Conservation (phyloP, 306 rosid genomes). For the Glycine latifolia region DNA sequence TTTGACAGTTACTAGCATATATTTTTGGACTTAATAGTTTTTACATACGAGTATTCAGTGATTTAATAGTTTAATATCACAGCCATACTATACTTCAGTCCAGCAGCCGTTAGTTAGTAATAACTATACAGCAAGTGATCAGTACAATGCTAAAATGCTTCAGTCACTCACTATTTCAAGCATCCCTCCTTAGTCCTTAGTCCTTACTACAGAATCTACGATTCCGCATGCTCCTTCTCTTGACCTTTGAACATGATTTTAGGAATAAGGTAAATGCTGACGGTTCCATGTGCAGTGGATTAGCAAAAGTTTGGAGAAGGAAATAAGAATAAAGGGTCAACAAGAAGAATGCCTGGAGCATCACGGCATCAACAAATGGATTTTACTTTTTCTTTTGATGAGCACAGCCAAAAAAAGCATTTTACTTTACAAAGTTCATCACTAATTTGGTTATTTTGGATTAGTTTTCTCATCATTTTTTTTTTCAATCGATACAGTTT, state of each 20-base stretch:
- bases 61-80: neutral
- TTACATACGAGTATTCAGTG: neutral
- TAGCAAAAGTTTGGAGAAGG: constrained; percentile 12
- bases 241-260: constrained; percentile 43
- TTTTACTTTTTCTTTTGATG: neutral
- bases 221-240: constrained; percentile 39
- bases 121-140: neutral
- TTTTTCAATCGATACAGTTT: neutral
- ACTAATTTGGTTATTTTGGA: neutral
- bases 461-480: neutral
- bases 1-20: neutral
- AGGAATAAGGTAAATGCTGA: constrained; percentile 30
- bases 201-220: neutral
- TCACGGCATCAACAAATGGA: constrained; percentile 32
- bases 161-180: constrained; percentile 19
- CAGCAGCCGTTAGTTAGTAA: neutral
- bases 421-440: neutral
- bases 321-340: constrained; percentile 29
- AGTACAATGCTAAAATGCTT: neutral
- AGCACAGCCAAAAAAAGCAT: constrained; percentile 5
- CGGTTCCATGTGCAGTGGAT: constrained; percentile 25
- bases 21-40: constrained; percentile 7
- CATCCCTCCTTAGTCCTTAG: neutral
- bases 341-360: constrained; percentile 35
- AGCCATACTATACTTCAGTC: neutral